phyloP scores from a whole-genome alignment of 176 grass and related monocot species.

The Rhynchospora tenuis region DNA sequence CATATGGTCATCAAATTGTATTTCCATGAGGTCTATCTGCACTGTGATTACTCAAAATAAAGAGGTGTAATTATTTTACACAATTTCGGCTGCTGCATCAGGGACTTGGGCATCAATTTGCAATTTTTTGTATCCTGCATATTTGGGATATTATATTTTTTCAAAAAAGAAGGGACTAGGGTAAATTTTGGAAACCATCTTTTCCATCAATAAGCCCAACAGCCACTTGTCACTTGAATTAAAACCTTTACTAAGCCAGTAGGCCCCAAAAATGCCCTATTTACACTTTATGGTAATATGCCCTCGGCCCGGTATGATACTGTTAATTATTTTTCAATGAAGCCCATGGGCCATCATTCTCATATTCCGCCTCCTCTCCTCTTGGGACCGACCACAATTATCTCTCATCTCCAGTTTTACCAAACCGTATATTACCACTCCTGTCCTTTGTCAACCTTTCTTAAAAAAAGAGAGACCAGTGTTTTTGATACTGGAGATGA shows the following conservation, averaged over 20 bases:
- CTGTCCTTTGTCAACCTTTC: neutral
- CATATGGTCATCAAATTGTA: neutral
- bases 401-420: neutral
- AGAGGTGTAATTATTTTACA: neutral
- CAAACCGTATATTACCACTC: neutral
- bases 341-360: neutral
- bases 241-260: neutral
- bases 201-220: neutral
- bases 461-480: neutral
- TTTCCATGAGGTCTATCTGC: neutral
- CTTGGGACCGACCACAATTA: neutral
- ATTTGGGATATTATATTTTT: neutral
- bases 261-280: neutral
- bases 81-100: neutral
- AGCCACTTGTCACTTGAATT: neutral
- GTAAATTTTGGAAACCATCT: neutral
- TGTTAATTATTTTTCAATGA: neutral
- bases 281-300: neutral
- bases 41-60: neutral
- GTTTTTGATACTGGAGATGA: neutral
- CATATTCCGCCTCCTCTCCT: neutral
- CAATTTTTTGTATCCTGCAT: neutral
- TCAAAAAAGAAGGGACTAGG: neutral
- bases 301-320: neutral
- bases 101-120: neutral